phyloP scores from a whole-genome alignment of 192 early-diverging fungal genomes.

The Geranomyces michiganensis region DNA sequence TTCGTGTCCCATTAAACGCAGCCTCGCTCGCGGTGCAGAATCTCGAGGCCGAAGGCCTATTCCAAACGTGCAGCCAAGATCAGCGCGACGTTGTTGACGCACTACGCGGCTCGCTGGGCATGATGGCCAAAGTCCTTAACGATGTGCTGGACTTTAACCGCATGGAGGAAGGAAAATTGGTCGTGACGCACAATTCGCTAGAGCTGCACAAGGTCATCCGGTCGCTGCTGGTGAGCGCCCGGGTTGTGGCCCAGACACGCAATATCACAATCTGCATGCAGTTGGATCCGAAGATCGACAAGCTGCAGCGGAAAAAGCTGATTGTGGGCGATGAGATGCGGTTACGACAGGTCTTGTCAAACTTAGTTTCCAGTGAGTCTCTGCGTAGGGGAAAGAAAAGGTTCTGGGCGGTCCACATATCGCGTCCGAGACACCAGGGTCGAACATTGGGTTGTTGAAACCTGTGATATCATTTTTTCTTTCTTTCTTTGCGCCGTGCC shows the following conservation, averaged over 20 bases:
- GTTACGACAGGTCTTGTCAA: slow-evolving; percentile 30
- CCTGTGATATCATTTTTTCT: too few relatives aligned
- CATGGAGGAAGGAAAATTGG: slow-evolving; percentile 33
- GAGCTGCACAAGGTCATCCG: slow-evolving; percentile 30
- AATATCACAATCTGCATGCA: slow-evolving; percentile 4
- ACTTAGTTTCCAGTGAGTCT: slow-evolving; percentile 25
- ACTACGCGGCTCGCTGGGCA: slow-evolving; percentile 28
- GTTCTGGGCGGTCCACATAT: not conserved
- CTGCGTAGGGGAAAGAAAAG: not conserved
- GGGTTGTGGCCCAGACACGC: slow-evolving; percentile 18
- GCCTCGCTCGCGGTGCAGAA: slow-evolving; percentile 32
- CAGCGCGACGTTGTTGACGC: slow-evolving; percentile 37
- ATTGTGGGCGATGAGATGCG: slow-evolving; percentile 34
- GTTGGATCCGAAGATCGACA: slow-evolving; percentile 25
- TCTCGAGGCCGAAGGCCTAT: slow-evolving; percentile 26
- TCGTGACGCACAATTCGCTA: slow-evolving; percentile 12
- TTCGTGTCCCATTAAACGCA: slow-evolving; percentile 32
- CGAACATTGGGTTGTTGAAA: too few relatives aligned
- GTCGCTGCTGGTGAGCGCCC: slow-evolving; percentile 22
- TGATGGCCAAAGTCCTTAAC: slow-evolving; percentile 41
- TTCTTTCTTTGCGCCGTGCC: not conserved
- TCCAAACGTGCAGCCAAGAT: slow-evolving; percentile 12
- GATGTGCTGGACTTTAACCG: slow-evolving; percentile 35
- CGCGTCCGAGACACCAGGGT: not conserved
- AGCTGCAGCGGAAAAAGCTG: slow-evolving; percentile 11